A percentile compares a stretch with the other conserved stretches of the same genome.
These are phyloP conservation scores for Lasiosphaeria miniovina DNA, from an alignment of 495 filamentous ascomycete species.

Conservation along the genomic window DNA sequence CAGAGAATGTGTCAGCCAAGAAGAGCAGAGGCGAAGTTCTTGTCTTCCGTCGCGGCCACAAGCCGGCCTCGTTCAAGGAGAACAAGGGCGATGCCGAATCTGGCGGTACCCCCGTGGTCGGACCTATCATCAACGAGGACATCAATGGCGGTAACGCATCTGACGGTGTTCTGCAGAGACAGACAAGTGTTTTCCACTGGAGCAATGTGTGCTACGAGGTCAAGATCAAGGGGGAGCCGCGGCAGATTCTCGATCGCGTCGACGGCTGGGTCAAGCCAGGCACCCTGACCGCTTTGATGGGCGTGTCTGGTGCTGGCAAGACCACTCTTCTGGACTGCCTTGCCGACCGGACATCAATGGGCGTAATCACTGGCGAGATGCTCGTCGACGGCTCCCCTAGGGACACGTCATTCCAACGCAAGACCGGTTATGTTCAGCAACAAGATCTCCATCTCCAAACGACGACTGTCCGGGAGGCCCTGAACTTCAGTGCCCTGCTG, in stretches of 20 bases:
- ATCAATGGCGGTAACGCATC: conserved; percentile 42
- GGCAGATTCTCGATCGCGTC: conserved; percentile 78
- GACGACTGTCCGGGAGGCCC: conserved; percentile 80
- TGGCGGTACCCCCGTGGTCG: conserved; percentile 43
- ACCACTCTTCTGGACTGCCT: conserved; percentile 70
- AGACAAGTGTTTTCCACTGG: conserved; percentile 77
- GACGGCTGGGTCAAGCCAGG: conserved; percentile 92
- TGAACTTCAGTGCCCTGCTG: conserved; percentile 78
- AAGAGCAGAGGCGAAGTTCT: conserved; percentile 87
- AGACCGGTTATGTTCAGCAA: conserved; percentile 94
- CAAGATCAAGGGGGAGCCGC: conserved; percentile 72
- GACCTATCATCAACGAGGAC: conserved; percentile 39
- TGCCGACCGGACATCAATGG: conserved; percentile 79
- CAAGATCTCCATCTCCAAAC: conserved; percentile 89
- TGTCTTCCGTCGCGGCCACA: conserved; percentile 76
- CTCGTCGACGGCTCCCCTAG: conserved; percentile 73
- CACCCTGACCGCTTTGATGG: conserved; percentile 86
- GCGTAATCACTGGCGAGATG: conserved; percentile 82
- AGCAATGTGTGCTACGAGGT: conserved; percentile 82
- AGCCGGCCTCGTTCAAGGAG: conserved; percentile 55
- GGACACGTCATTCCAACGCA: conserved; percentile 82
- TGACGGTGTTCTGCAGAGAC: conserved; percentile 52
- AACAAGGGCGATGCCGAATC: conserved; percentile 54
- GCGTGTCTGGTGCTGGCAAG: conserved; percentile 70
- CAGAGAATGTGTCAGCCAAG: conserved; percentile 72